Conservation (phyloP, 306 rosid species). For the Medicago arabica region DNA sequence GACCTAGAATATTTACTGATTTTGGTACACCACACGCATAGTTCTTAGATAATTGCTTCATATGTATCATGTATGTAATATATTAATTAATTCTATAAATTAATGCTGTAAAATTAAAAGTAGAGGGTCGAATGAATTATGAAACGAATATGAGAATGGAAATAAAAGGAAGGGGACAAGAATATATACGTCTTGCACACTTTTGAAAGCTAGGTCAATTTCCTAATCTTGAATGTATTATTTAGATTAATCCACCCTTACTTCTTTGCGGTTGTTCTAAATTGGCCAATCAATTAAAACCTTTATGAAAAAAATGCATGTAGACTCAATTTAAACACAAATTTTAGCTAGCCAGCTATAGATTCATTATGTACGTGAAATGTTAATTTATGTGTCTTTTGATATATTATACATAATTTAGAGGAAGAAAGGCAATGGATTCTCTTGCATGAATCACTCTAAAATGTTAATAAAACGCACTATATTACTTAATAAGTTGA, state of each 20-base stretch:
- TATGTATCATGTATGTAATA: not conserved
- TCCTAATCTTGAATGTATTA: slow-evolving; percentile 37
- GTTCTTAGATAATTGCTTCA: slow-evolving; percentile 1
- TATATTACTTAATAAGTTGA: slow-evolving; percentile 21
- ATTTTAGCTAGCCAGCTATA: slow-evolving; percentile 36
- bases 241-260: slow-evolving; percentile 27
- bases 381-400: slow-evolving; percentile 3
- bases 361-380: slow-evolving; percentile 28
- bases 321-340: slow-evolving; percentile 32
- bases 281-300: slow-evolving; percentile 44
- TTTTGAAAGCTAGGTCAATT: slow-evolving; percentile 42
- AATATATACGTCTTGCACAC: slow-evolving; percentile 55
- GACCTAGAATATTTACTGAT: slow-evolving; percentile 40
- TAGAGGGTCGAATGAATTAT: not conserved
- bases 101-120: not conserved
- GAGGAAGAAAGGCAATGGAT: slow-evolving; percentile 40
- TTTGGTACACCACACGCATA: slow-evolving; percentile 35
- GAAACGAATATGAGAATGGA: slow-evolving; percentile 36
- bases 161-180: slow-evolving; percentile 47
- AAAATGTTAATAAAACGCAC: slow-evolving; percentile 39
- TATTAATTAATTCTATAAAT: slow-evolving; percentile 1
- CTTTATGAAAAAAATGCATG: not conserved
- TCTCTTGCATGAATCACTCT: slow-evolving; percentile 35
- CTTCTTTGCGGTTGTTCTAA: slow-evolving; percentile 44
- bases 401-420: slow-evolving; percentile 1